Base-by-base conservation (phyloP, 495 filamentous ascomycete species). In the Hyaloscypha hepaticicola region DNA sequence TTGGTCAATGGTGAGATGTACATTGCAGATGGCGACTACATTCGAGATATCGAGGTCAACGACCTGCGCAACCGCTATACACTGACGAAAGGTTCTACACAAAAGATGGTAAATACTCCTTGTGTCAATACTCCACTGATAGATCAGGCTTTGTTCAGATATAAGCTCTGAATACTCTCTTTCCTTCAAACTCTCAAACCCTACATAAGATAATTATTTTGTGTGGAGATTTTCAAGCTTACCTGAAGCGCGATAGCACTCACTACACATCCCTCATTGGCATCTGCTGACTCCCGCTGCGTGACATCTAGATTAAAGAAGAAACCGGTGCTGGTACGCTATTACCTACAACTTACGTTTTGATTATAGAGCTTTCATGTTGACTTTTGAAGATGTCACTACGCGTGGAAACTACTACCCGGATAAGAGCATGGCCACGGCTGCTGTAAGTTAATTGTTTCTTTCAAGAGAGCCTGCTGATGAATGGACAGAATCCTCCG, bases 241-340 rank as follows among this genome's bases (percentile, higher is more conserved):
- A 96, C 92, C 82, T 78, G 81, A 83, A 85, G 82, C 83, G 80
- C 78, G 82, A 68, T 87, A 91, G 88, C 87, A 89, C 83, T 76
- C 75, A 76, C 80, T 69, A 66, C 77, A 82, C 74, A 80, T 76
- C 81, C 87, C 88, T 91, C 87, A 85, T 87, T 93, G 90, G 88
- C 92, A 92, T 90, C 88, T 96, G 93, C 95, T 99, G 88, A 99
- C 95, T 86, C 88, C 85, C 76, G 77, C 79, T 89, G 85, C 90
- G 85, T 95, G 90, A 90, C 65, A 72, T 72, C 75, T 97, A 99
- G 95, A 99, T 99, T 70, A 96, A 97, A 90, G 93, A 98, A 81
- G 90, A 97, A 74, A 97, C 95, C 89, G 95, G 95, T 87, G 94
- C 95, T 83, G 95, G 95, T 99, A 99, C 88, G 95, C 88, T 83